phyloP scores from a whole-genome alignment of 2,329 filamentous ascomycete genomes.

The Phyllosticta citribraziliensis region DNA sequence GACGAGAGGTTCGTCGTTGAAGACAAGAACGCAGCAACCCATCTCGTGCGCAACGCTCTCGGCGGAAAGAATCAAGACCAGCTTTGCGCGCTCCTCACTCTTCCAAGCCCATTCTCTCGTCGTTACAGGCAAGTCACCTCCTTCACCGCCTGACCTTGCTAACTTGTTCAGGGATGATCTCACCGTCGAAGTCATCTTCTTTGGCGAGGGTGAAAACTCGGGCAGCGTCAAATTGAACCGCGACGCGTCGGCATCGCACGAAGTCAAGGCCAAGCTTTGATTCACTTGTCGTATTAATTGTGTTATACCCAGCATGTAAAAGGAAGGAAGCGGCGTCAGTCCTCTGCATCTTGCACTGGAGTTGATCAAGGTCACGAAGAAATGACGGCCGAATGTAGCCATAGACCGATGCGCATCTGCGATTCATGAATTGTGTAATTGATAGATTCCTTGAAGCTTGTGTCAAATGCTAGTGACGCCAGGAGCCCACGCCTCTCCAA shows the following conservation, averaged over 20 bases:
- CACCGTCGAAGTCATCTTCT: slow-evolving; percentile 98
- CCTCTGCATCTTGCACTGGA: neutral
- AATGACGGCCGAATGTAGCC: neutral
- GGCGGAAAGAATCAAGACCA: slow-evolving; percentile 91
- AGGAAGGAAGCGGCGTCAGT: neutral
- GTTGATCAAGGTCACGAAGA: neutral
- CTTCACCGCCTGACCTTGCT: slow-evolving; percentile 10
- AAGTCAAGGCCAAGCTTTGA: slow-evolving; percentile 10
- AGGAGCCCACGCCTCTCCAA: slow-evolving; percentile 77
- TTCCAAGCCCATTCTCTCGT: slow-evolving; percentile 83
- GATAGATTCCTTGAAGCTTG: neutral
- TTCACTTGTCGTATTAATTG: neutral
- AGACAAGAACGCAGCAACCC: slow-evolving; percentile 93
- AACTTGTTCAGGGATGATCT: slow-evolving; percentile 64
- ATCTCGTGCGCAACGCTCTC: slow-evolving; percentile 88
- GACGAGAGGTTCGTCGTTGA: slow-evolving; percentile 83
- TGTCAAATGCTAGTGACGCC: slow-evolving; percentile 53
- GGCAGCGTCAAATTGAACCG: slow-evolving; percentile 75
- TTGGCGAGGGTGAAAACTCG: slow-evolving; percentile 67
- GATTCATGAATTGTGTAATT: neutral
- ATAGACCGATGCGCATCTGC: neutral
- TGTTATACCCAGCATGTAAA: slow-evolving; percentile 5
- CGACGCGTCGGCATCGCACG: slow-evolving; percentile 60
- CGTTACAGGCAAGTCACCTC: slow-evolving; percentile 62
- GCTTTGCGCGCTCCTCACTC: slow-evolving; percentile 80